Evolutionary conservation across 148 eudicot genomes (phyloP), one percentile per base, ranked within the genome.

Genomic region (Selenicereus undatus): DNA sequence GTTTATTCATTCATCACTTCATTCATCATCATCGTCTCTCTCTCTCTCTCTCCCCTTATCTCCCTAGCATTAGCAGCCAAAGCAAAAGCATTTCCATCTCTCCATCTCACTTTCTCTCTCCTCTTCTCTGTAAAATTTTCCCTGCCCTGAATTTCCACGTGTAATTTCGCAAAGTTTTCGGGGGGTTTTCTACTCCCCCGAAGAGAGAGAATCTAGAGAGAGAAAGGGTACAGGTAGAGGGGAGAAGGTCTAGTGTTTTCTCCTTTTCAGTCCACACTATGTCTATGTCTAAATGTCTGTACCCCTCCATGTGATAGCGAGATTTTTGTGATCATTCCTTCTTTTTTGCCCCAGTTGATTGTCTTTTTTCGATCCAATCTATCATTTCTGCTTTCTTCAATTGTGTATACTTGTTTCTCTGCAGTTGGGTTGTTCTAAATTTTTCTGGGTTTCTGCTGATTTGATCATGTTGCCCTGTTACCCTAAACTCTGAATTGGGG

Each of bases 121-220:
- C 11, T 36, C 45, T 29, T 60, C 56, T 52, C 71, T 82, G 73
- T 62, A 74, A 80, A 71, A 24, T 48, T 24, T 16, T 48, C 71
- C 51, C 75, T 42, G 52, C 75, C 75, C 52, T 39, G 26, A 29
- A 24, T 75, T 75, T 12, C 85, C 85, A 83, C 86, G 86, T 84
- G 86, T 74, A 27, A 43, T 39, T 42, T 20, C 71, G 48, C 68
- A 64, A 64, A 64, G 68, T 8, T 64, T 24, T 24, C 68, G 29
- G 17, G 26, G 29, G 16, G 18, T 56, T 22, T 39, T 39, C 8
- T 39, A 39, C 43, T 39, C 43, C 43, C 43, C 43, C 8, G 43
- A 39, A 39, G 43, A 39, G 27, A 64, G 66, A n/a, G 66, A 54
- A 17, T 32, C 32, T 32, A 54, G 66, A 60, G 66, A 21, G 68